These are phyloP conservation scores for Dendryphion nanum DNA, from an alignment of 2,329 filamentous ascomycete genomes.

Conservation along the genomic window DNA sequence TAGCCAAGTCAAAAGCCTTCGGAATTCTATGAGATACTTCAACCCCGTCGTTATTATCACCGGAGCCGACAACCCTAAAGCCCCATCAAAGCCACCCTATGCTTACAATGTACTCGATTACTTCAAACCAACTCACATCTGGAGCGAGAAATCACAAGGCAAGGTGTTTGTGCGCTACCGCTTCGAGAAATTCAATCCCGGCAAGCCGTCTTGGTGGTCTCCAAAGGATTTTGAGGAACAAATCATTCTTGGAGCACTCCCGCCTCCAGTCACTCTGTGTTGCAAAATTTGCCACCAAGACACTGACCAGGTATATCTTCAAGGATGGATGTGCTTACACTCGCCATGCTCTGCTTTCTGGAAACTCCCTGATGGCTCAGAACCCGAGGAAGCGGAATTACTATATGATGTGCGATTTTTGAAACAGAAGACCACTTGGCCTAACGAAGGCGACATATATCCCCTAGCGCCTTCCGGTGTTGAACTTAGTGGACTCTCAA, in stretches of 20 bases:
- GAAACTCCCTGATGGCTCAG: slow-evolving; percentile 36
- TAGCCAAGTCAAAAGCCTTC: slow-evolving; percentile 40
- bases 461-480: slow-evolving; percentile 26
- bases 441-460: slow-evolving; percentile 37
- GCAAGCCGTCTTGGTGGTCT: slow-evolving; percentile 60
- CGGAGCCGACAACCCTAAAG: slow-evolving; percentile 53
- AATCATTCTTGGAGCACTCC: slow-evolving; percentile 29
- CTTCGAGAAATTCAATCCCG: slow-evolving; percentile 61
- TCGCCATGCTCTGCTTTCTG: slow-evolving; percentile 56
- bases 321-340: slow-evolving; percentile 60
- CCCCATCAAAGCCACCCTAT: slow-evolving; percentile 53
- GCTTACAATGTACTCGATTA: slow-evolving; percentile 66
- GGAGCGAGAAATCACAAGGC: slow-evolving; percentile 57
- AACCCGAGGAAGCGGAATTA: slow-evolving; percentile 38
- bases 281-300: slow-evolving; percentile 34
- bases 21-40: slow-evolving; percentile 46
- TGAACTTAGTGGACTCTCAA: slow-evolving; percentile 32
- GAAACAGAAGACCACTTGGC: slow-evolving; percentile 49
- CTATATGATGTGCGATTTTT: slow-evolving; percentile 60
- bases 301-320: slow-evolving; percentile 42
- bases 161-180: slow-evolving; percentile 58
- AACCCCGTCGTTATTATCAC: slow-evolving; percentile 52
- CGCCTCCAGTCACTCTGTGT: slow-evolving; percentile 31
- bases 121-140: slow-evolving; percentile 68
- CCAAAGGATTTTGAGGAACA: slow-evolving; percentile 30